A percentile compares a stretch with the other conserved stretches of the same genome.
phyloP scores from a whole-genome alignment of 371 early-diverging fungal species.

The Mortierella polycephala region DNA sequence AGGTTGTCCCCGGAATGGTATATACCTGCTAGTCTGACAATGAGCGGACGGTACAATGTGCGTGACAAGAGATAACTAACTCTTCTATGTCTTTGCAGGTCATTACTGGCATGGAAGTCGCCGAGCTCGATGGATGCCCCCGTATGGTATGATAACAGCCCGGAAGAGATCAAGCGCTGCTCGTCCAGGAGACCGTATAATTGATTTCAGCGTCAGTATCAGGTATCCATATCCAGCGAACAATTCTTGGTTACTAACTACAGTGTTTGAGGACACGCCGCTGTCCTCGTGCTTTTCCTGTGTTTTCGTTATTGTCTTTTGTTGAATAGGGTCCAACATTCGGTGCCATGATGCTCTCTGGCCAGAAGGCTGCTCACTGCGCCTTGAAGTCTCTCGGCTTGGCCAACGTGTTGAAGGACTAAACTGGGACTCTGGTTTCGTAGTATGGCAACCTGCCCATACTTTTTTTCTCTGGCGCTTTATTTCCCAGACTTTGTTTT shows the following conservation, averaged over 20 bases:
- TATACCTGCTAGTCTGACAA: constrained; percentile 23
- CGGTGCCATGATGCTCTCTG: constrained; percentile 79
- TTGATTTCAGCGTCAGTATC: background rate
- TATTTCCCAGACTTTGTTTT: background rate
- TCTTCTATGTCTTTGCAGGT: constrained; percentile 26
- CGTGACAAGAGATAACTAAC: background rate
- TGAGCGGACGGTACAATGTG: background rate
- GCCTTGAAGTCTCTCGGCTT: constrained; percentile 58
- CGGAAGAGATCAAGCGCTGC: background rate
- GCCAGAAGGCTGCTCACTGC: constrained; percentile 76
- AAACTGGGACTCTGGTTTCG: background rate
- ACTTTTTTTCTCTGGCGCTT: background rate
- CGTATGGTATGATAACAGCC: constrained; percentile 60
- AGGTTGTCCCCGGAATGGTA: constrained; percentile 79
- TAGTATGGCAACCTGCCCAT: background rate
- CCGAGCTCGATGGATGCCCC: constrained; percentile 69
- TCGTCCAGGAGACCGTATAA: background rate
- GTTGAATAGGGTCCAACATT: constrained; percentile 69
- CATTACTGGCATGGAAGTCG: constrained; percentile 78
- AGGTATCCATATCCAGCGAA: background rate
- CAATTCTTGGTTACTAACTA: constrained; percentile 2
- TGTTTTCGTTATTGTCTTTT: background rate
- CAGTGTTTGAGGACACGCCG: constrained; percentile 12
- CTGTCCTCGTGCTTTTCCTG: constrained; percentile 12
- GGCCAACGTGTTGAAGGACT: constrained; percentile 37